phyloP scores from a whole-genome alignment of 2,329 filamentous ascomycete species.

The Aaosphaeria pasadenensis region DNA sequence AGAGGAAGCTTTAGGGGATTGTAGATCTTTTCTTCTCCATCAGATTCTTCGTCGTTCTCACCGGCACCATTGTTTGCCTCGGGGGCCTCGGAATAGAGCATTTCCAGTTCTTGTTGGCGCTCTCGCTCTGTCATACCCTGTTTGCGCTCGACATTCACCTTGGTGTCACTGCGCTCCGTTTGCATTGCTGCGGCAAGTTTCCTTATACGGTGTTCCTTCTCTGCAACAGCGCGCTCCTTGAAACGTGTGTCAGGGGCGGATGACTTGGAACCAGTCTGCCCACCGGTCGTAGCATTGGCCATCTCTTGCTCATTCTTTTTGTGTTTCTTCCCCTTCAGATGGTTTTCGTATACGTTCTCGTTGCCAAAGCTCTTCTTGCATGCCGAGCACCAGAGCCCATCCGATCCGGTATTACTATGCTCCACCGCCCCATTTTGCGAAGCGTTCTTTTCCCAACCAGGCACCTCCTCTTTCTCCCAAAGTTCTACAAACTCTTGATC shows the following conservation, averaged over 20 bases:
- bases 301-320: constrained; percentile 63
- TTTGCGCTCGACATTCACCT: constrained; percentile 91
- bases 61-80: constrained; percentile 50
- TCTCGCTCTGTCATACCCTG: constrained; percentile 98
- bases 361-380: constrained; percentile 97
- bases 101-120: constrained; percentile 88
- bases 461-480: constrained; percentile 77
- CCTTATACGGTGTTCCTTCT: constrained; percentile 80
- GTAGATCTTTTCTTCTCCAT: constrained; percentile 79
- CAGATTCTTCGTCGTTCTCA: constrained; percentile 61
- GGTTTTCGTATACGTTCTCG: constrained; percentile 87
- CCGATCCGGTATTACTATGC: constrained; percentile 50
- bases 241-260: constrained; percentile 37
- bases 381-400: constrained; percentile 83
- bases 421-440: constrained; percentile 35
- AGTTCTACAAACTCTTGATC: constrained; percentile 79
- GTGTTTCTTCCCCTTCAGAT: constrained; percentile 90
- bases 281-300: constrained; percentile 12
- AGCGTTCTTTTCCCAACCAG: constrained; percentile 68
- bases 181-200: constrained; percentile 79
- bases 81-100: constrained; percentile 65
- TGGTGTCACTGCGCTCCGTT: constrained; percentile 82
- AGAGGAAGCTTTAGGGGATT: constrained; percentile 95
- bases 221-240: constrained; percentile 87
- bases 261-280: constrained; percentile 2